Base-by-base conservation (phyloP, 345 rosid genomes). In the Rhizophora mangle region DNA sequence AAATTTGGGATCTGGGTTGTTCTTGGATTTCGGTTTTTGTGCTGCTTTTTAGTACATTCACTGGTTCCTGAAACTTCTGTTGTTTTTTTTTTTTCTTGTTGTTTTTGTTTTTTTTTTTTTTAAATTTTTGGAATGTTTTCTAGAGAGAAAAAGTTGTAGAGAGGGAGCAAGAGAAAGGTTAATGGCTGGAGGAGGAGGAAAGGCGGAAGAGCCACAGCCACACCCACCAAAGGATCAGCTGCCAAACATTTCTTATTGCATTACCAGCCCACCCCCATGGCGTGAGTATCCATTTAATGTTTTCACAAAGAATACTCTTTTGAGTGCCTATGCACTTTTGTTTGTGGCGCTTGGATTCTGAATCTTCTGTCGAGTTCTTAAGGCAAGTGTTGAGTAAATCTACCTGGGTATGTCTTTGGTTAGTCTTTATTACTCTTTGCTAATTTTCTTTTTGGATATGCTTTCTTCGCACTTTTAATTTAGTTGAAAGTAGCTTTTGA, bases 181-280 rank as follows among this genome's bases (percentile, higher is more conserved):
- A 52, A 78, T 73, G 81, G 77, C 78, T 18, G 78, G 87, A 68
- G 79, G 77, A 9, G 76, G 76, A 69, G 76, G 77, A 36, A 90
- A 90, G 83, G 22, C 77, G 21, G 90, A 78, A 6, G 99, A 96
- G 81, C 99, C 95, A 39, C 96, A 85, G 62, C 84, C 97, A 29
- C 99, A 96, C 69, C 97, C 90, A 52, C 72, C 96, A 1, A 96
- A 85, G 79, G 97, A 90, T 74, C 99, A 92, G 76, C 94, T 96
- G n/a, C 90, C 93, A 1, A 69, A 72, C 72, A 74, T 96, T 74
- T 78, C 82, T 68, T 96, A 70, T 26, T 96, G 99, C 86, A 85
- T 96, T 62, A 82, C 98, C 26, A 96, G 99, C 72, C 98, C 96
- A 59, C 99, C 99, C 69, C 90, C 89, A 66, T 96, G 94, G 97